phyloP scores from a whole-genome alignment of 2,329 filamentous ascomycete genomes.

The Trichoderma pleuroti region DNA sequence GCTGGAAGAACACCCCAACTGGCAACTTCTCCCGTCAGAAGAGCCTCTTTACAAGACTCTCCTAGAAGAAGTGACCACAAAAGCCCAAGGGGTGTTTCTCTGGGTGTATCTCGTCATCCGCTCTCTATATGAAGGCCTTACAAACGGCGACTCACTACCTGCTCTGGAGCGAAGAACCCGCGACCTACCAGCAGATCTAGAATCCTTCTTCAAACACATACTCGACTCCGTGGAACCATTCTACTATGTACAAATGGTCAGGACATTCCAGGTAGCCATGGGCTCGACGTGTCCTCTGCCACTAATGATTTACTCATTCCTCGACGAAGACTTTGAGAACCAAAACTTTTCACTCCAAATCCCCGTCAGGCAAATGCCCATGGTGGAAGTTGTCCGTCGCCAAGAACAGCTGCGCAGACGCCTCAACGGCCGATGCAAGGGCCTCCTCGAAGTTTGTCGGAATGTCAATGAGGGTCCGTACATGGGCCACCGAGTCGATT shows the following conservation, averaged over 20 bases:
- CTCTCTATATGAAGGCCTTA: conserved; percentile 21
- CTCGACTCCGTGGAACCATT: neutral
- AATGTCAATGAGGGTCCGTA: neutral
- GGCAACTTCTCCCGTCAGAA: neutral
- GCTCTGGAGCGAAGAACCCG: conserved; percentile 4
- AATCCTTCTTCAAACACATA: conserved; percentile 19
- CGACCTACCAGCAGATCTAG: conserved; percentile 16
- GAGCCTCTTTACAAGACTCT: neutral
- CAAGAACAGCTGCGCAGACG: neutral
- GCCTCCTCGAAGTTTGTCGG: neutral
- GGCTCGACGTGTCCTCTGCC: neutral
- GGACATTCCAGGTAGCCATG: neutral
- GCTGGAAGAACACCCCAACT: neutral
- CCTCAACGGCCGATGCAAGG: neutral
- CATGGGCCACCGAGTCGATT: conserved; percentile 11
- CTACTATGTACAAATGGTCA: neutral
- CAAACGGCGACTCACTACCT: conserved; percentile 5
- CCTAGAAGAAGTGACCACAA: neutral
- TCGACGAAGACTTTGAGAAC: neutral
- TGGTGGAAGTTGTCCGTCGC: neutral
- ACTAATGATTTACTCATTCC: neutral
- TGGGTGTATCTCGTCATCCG: conserved; percentile 26
- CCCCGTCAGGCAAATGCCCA: neutral
- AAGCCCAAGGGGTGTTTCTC: conserved; percentile 24
- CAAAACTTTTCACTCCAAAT: neutral